Conservation (phyloP, 2,329 filamentous ascomycete species). For the Scedosporium boydii region DNA sequence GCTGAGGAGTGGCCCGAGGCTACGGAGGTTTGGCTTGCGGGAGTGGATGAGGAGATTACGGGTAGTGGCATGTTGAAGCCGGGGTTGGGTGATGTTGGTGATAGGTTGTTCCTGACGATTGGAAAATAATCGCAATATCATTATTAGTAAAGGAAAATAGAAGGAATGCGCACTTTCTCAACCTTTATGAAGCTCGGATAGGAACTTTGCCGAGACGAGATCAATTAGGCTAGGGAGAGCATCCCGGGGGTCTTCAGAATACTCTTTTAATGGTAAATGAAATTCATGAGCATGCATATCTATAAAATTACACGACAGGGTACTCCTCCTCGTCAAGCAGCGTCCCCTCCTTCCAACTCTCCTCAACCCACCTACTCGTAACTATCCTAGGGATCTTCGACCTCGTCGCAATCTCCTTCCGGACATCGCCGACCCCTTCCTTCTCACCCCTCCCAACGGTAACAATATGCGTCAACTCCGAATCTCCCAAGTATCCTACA, state of each 20-base stretch:
- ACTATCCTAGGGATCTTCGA: constrained; percentile 59
- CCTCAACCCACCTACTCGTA: constrained; percentile 60
- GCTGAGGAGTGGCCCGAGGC: constrained; percentile 70
- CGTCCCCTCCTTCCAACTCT: constrained; percentile 72
- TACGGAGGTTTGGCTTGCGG: constrained; percentile 74
- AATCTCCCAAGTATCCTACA: constrained; percentile 37
- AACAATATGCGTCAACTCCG: constrained; percentile 63
- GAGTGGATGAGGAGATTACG: constrained; percentile 65
- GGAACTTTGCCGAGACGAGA: not conserved
- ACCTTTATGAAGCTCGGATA: no score
- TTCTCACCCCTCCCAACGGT: constrained; percentile 30
- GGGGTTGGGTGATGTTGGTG: constrained; percentile 82
- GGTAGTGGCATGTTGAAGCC: constrained; percentile 83
- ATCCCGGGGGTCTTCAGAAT: not conserved
- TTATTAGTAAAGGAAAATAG: not conserved
- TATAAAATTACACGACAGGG: constrained; percentile 16
- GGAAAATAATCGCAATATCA: constrained; percentile 52
- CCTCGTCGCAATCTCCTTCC: constrained; percentile 33
- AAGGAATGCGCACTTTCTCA: no score
- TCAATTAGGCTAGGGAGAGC: not conserved
- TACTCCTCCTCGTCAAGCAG: constrained; percentile 69
- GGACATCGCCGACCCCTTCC: constrained; percentile 29
- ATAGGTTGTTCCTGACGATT: constrained; percentile 78
- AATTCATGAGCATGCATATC: not conserved
- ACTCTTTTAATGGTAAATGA: not conserved